Percentiles rank a stretch among this genome's conserved stretches.
phyloP scores from a whole-genome alignment of 352 stramenopile species.

The Globisporangium lucens region DNA sequence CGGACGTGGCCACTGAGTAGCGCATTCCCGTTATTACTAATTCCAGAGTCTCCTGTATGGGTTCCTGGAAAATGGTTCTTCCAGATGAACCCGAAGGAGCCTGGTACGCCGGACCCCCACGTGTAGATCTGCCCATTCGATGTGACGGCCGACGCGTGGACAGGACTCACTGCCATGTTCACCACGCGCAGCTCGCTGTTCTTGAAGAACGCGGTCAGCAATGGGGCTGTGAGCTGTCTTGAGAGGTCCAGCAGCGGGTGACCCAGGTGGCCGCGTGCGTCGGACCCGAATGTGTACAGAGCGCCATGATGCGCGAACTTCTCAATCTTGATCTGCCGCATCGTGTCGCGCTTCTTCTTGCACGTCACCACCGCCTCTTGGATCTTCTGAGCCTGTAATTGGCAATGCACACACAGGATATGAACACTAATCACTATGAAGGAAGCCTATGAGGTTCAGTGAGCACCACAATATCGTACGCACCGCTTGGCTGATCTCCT shows the following conservation, averaged over 20 bases:
- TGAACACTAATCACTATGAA: neutral
- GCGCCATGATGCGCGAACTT: slow-evolving; percentile 66
- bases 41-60: neutral
- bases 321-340: slow-evolving; percentile 70
- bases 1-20: slow-evolving; percentile 18
- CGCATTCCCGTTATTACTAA: neutral
- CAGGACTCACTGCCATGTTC: slow-evolving; percentile 37
- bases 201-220: slow-evolving; percentile 63
- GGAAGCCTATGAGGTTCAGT: neutral
- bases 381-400: slow-evolving; percentile 41
- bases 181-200: slow-evolving; percentile 66
- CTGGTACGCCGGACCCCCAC: slow-evolving; percentile 59
- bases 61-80: slow-evolving; percentile 9
- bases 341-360: slow-evolving; percentile 60
- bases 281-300: slow-evolving; percentile 69
- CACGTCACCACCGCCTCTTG: slow-evolving; percentile 60
- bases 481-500: slow-evolving; percentile 50
- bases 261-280: slow-evolving; percentile 48
- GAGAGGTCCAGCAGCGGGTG: slow-evolving; percentile 44
- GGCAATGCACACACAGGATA: neutral
- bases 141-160: slow-evolving; percentile 58
- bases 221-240: slow-evolving; percentile 32
- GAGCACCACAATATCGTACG: neutral
- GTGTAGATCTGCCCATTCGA: slow-evolving; percentile 69
- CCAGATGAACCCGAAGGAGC: slow-evolving; percentile 60